phyloP scores from a whole-genome alignment of 345 rosid genomes.

The Linum tenue region DNA sequence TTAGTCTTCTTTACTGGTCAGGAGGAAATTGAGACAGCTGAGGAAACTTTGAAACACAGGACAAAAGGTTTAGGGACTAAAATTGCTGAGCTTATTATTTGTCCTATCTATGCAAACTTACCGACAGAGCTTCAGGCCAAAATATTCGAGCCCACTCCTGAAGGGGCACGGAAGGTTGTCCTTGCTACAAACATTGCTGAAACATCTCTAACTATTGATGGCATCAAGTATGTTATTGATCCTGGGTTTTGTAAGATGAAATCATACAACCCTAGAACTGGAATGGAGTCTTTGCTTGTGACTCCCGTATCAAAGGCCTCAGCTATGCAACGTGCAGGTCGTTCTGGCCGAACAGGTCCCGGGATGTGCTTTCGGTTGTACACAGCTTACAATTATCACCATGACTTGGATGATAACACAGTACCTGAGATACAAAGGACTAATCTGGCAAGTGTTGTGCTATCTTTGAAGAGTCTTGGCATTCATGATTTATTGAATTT shows the following conservation, averaged over 20 bases:
- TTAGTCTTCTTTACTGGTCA: slow-evolving; percentile 88
- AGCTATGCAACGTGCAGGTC: slow-evolving; percentile 90
- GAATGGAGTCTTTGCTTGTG: slow-evolving; percentile 90
- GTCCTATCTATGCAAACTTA: slow-evolving; percentile 94
- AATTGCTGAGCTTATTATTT: slow-evolving; percentile 86
- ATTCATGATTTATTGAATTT: slow-evolving; percentile 83
- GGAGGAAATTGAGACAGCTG: slow-evolving; percentile 94
- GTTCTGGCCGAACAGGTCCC: slow-evolving; percentile 95
- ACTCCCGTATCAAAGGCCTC: slow-evolving; percentile 95
- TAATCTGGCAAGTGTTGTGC: slow-evolving; percentile 90
- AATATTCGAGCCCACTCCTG: slow-evolving; percentile 95
- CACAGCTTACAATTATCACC: slow-evolving; percentile 67
- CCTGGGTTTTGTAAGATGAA: slow-evolving; percentile 97
- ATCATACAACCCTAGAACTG: slow-evolving; percentile 92
- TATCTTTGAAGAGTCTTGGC: slow-evolving; percentile 91
- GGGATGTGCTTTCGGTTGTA: slow-evolving; percentile 87
- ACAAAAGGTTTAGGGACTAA: slow-evolving; percentile 86
- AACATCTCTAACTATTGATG: slow-evolving; percentile 91
- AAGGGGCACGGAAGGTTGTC: slow-evolving; percentile 93
- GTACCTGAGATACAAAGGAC: slow-evolving; percentile 94
- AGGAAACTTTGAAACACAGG: slow-evolving; percentile 83
- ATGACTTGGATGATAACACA: slow-evolving; percentile 86
- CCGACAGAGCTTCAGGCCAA: slow-evolving; percentile 96
- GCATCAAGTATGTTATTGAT: slow-evolving; percentile 87
- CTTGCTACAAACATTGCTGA: slow-evolving; percentile 96